Evolutionary conservation across 1,284 basidiomycete genomes (phyloP).

Genomic region (Pseudozyma tsukubaensis): DNA sequence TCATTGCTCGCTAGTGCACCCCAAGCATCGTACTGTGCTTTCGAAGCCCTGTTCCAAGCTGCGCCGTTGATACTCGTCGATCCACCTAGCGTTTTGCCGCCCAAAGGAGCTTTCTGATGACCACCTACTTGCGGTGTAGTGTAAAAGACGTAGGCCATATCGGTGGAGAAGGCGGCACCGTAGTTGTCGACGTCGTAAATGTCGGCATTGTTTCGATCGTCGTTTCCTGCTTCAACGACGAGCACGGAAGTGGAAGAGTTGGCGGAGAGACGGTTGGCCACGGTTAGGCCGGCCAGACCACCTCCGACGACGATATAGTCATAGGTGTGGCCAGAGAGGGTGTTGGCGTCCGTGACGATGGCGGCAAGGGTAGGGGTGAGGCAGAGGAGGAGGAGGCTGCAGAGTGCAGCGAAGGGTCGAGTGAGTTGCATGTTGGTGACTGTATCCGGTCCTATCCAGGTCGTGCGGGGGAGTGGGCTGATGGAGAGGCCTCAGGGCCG

Average conservation of each 20-base stretch:
- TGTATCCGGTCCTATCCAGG: neutral
- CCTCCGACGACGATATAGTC: slow-evolving; percentile 67
- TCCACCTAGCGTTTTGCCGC: slow-evolving; percentile 76
- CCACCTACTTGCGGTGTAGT: slow-evolving; percentile 70
- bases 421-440: slow-evolving; percentile 25
- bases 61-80: slow-evolving; percentile 76
- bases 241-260: slow-evolving; percentile 57
- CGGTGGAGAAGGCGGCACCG: slow-evolving; percentile 71
- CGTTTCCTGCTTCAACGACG: slow-evolving; percentile 66
- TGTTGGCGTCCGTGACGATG: slow-evolving; percentile 24
- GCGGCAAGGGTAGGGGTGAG: slow-evolving; percentile 13
- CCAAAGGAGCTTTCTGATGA: slow-evolving; percentile 70
- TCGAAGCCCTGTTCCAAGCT: slow-evolving; percentile 74
- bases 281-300: slow-evolving; percentile 63
- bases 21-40: slow-evolving; percentile 75
- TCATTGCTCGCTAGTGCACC: slow-evolving; percentile 71
- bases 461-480: no score
- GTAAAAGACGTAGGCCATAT: slow-evolving; percentile 73
- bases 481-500: no score
- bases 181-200: slow-evolving; percentile 69
- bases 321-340: slow-evolving; percentile 14
- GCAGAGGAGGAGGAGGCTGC: slow-evolving; percentile 15
- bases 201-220: slow-evolving; percentile 38
- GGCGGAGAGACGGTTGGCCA: slow-evolving; percentile 64
- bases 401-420: slow-evolving; percentile 19